These are phyloP conservation scores for Sporobolomyces pararoseus DNA, from an alignment of 768 basidiomycete species.

Conservation along the genomic window DNA sequence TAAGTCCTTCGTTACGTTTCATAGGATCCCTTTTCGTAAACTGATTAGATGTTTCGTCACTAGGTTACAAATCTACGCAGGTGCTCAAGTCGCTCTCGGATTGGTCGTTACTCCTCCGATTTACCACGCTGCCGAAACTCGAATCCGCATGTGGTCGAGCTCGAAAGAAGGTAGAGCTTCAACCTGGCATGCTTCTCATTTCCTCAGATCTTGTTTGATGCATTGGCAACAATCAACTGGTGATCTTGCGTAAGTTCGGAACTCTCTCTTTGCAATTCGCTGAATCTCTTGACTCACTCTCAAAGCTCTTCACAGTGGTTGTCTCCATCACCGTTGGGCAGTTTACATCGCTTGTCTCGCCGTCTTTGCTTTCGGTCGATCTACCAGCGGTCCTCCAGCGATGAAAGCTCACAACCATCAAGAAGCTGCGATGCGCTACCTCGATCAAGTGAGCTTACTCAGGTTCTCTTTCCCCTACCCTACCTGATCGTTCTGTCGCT, in stretches of 20 bases:
- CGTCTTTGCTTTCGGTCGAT: conserved; percentile 35
- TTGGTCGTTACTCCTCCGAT: conserved; percentile 37
- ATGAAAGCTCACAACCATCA: conserved; percentile 16
- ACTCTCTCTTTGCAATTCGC: background rate
- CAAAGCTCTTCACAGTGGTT: conserved; percentile 12
- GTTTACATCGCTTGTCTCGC: conserved; percentile 43
- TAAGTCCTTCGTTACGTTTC: background rate
- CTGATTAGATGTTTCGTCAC: too few species aligned
- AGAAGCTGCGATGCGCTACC: conserved; percentile 35
- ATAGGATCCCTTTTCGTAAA: too few species aligned
- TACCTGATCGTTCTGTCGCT: too few species aligned
- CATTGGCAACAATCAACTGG: conserved; percentile 36
- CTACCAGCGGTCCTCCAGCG: conserved; percentile 24
- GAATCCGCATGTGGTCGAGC: conserved; percentile 32
- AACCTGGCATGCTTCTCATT: conserved; percentile 43
- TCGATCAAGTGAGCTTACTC: conserved; percentile 26
- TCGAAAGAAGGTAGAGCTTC: conserved; percentile 36
- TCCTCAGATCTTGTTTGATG: conserved; percentile 35
- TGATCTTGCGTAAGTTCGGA: conserved; percentile 30
- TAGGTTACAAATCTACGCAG: conserved; percentile 44
- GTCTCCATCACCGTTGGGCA: conserved; percentile 40
- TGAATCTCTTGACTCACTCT: background rate
- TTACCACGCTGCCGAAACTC: conserved; percentile 32
- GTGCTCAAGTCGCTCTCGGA: conserved; percentile 40
- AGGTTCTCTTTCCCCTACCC: too few species aligned